These are phyloP conservation scores for Talaromyces sp. DNA, from an alignment of 2,329 filamentous ascomycete genomes.

Conservation along the genomic window DNA sequence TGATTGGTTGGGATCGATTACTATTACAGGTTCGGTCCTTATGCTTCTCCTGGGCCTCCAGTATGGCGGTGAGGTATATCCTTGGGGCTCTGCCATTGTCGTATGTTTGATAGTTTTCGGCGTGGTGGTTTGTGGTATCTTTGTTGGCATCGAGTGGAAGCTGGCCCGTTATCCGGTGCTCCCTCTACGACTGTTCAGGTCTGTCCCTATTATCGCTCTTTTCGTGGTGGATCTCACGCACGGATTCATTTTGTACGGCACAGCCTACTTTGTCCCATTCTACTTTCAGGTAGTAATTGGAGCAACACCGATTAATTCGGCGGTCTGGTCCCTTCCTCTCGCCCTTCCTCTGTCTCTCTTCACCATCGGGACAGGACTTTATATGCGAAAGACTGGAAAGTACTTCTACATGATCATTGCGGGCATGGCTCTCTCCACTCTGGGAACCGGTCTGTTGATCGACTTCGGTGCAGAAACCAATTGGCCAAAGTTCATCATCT, in stretches of 20 bases:
- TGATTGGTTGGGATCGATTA: background rate
- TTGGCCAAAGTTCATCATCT: slow-evolving; percentile 10
- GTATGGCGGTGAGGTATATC: too few species aligned
- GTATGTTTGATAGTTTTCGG: slow-evolving; percentile 6
- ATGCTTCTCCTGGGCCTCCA: too few species aligned
- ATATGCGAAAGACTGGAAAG: background rate
- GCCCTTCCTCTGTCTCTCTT: background rate
- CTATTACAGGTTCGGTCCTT: slow-evolving; percentile 60
- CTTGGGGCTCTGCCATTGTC: too few species aligned
- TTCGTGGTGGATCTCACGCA: background rate
- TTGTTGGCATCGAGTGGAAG: slow-evolving; percentile 58
- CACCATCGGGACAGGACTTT: background rate
- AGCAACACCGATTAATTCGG: slow-evolving; percentile 17
- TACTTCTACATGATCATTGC: background rate
- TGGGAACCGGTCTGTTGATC: background rate
- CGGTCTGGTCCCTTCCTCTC: slow-evolving; percentile 18
- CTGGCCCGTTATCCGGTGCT: slow-evolving; percentile 66
- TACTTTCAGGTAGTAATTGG: slow-evolving; percentile 27
- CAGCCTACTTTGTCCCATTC: slow-evolving; percentile 21
- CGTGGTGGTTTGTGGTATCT: background rate
- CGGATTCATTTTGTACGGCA: slow-evolving; percentile 6
- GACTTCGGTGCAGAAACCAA: background rate
- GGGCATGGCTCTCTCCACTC: background rate
- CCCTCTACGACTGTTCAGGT: slow-evolving; percentile 53
- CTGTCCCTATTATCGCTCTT: background rate